phyloP scores from a whole-genome alignment of 1,284 basidiomycete genomes.

The Cryptococcus sp. region DNA sequence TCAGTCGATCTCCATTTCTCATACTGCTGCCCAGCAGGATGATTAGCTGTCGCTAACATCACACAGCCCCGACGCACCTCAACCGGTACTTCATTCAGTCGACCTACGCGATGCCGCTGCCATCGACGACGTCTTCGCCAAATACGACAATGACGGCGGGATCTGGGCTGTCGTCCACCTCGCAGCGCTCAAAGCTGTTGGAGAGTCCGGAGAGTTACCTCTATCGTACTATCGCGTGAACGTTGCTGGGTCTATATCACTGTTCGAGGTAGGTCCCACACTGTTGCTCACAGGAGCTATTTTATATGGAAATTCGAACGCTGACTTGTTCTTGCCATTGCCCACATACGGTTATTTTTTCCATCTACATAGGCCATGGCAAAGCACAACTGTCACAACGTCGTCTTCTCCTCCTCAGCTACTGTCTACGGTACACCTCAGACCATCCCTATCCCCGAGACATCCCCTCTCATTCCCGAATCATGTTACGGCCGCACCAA shows the following conservation, averaged over 20 bases:
- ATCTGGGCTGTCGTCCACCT: slow-evolving; percentile 98
- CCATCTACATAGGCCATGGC: slow-evolving; percentile 68
- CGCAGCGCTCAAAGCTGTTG: slow-evolving; percentile 97
- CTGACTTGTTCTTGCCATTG: too few species aligned
- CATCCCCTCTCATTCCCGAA: slow-evolving; percentile 82
- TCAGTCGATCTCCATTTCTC: slow-evolving; percentile 24
- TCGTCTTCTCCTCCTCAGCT: slow-evolving; percentile 97
- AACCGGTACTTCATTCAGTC: slow-evolving; percentile 56
- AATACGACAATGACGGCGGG: slow-evolving; percentile 73
- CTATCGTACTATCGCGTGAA: slow-evolving; percentile 92
- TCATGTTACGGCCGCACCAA: slow-evolving; percentile 96
- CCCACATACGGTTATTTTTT: too few species aligned
- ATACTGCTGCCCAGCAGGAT: too few species aligned
- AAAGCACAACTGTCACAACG: slow-evolving; percentile 74
- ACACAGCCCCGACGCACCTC: slow-evolving; percentile 53
- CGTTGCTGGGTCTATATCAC: slow-evolving; percentile 76
- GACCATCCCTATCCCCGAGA: slow-evolving; percentile 90
- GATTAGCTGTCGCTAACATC: too few species aligned
- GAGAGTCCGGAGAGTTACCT: slow-evolving; percentile 94
- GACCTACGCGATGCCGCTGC: slow-evolving; percentile 74
- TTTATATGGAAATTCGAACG: too few species aligned
- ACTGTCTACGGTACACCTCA: slow-evolving; percentile 98
- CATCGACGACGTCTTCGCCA: slow-evolving; percentile 74
- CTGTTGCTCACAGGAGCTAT: too few species aligned
- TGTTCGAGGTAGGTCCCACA: slow-evolving; percentile 59